phyloP scores from a whole-genome alignment of 495 filamentous ascomycete species.

The Oleoguttula mirabilis region DNA sequence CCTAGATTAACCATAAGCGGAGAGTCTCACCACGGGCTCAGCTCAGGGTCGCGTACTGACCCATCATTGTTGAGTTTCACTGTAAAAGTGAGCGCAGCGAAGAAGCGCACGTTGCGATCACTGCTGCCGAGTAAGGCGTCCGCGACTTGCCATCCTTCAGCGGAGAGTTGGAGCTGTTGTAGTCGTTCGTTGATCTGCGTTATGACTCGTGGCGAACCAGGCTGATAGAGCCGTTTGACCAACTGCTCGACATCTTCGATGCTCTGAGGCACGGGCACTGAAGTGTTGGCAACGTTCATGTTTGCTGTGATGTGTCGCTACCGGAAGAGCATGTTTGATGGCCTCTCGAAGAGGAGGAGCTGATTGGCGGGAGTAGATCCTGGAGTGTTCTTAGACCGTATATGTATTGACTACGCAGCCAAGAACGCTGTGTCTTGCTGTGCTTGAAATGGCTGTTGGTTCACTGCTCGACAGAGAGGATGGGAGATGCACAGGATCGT shows the following conservation, averaged over 20 bases:
- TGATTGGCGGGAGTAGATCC: no score
- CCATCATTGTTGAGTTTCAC: slow-evolving; percentile 81
- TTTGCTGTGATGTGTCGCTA: not conserved
- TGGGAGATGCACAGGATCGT: no score
- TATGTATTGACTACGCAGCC: no score
- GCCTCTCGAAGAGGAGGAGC: no score
- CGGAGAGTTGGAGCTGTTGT: slow-evolving; percentile 60
- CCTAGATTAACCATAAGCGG: slow-evolving; percentile 8
- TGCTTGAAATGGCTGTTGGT: no score
- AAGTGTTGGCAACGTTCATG: slow-evolving; percentile 2
- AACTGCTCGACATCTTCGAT: slow-evolving; percentile 14
- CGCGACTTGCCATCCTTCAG: slow-evolving; percentile 75
- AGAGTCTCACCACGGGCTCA: slow-evolving; percentile 15
- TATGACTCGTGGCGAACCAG: slow-evolving; percentile 48
- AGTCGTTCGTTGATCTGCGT: slow-evolving; percentile 63
- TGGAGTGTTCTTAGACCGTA: no score
- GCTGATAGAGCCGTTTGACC: slow-evolving; percentile 51
- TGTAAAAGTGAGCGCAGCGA: slow-evolving; percentile 84
- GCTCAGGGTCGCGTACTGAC: slow-evolving; percentile 17
- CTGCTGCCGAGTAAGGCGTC: slow-evolving; percentile 53
- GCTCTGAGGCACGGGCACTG: slow-evolving; percentile 6
- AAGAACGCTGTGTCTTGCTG: no score
- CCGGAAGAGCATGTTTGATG: no score
- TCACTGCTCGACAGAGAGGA: no score
- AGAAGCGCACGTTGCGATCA: slow-evolving; percentile 70